phyloP scores from a whole-genome alignment of 1,139 yeast genomes.

The Taiozyma sp. region DNA sequence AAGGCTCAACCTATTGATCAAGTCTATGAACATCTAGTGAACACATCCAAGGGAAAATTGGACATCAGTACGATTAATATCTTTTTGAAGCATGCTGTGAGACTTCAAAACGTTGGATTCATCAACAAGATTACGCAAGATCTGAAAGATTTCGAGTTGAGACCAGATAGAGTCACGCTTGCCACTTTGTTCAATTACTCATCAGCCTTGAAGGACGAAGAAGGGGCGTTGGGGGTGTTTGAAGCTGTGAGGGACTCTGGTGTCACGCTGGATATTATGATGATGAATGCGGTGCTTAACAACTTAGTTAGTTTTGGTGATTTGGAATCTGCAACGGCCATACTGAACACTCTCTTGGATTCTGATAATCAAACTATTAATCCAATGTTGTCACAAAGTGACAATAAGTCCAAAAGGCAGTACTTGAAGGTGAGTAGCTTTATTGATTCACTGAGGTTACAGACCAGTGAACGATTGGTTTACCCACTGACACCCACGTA shows the following conservation, averaged over 20 bases:
- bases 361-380: background rate
- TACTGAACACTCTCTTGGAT: background rate
- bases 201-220: constrained; percentile 5
- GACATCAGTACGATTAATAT: constrained; percentile 11
- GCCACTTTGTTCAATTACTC: constrained; percentile 6
- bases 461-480: constrained; percentile 1
- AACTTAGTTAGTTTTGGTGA: background rate
- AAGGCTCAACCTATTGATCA: background rate
- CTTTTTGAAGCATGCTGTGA: constrained; percentile 11
- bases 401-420: constrained; percentile 5
- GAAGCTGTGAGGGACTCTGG: background rate
- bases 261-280: background rate
- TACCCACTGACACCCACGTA: constrained; percentile 9
- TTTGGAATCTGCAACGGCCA: background rate
- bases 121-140: constrained; percentile 7
- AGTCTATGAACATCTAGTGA: background rate
- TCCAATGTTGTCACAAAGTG: background rate
- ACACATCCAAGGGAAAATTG: background rate
- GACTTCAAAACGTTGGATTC: constrained; percentile 4
- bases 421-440: constrained; percentile 5
- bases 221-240: constrained; percentile 3
- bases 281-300: background rate
- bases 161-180: constrained; percentile 12
- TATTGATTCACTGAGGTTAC: constrained; percentile 9
- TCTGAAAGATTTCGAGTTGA: constrained; percentile 2